Conservation (phyloP, 768 basidiomycete genomes). For the Zangia roseola region DNA sequence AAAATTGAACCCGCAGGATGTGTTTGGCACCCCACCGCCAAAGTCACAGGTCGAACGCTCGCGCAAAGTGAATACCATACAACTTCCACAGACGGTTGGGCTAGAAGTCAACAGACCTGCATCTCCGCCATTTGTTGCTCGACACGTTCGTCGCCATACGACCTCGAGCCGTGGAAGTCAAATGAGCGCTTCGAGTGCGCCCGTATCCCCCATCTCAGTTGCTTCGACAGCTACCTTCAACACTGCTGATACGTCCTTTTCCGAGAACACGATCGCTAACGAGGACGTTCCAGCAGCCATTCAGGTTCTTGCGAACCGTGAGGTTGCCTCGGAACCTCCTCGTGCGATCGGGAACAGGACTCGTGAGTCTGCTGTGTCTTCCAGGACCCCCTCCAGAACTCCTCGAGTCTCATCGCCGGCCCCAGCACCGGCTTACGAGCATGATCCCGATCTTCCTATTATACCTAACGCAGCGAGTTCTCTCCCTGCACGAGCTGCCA, state of each 20-base stretch:
- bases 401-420: constrained; percentile 28
- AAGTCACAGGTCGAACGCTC: constrained; percentile 14
- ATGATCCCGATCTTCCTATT: constrained; percentile 28
- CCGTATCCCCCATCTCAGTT: constrained; percentile 30
- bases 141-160: constrained; percentile 34
- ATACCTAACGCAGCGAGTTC: constrained; percentile 15
- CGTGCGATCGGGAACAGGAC: constrained; percentile 13
- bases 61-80: constrained; percentile 26
- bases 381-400: constrained; percentile 22
- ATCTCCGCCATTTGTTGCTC: constrained; percentile 34
- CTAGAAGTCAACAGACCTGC: constrained; percentile 24
- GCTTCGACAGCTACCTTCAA: constrained; percentile 29
- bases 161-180: constrained; percentile 33
- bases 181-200: constrained; percentile 29
- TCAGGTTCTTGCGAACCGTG: constrained; percentile 16
- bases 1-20: constrained; percentile 5
- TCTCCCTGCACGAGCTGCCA: constrained; percentile 31
- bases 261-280: constrained; percentile 14
- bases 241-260: constrained; percentile 18
- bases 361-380: constrained; percentile 13
- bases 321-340: constrained; percentile 25
- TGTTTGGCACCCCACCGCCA: constrained; percentile 14
- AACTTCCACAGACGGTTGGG: constrained; percentile 19
- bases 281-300: constrained; percentile 21
- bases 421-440: constrained; percentile 19